Conservation (phyloP, 192 early-diverging fungal genomes). For the Backusella parvicylindrica region DNA sequence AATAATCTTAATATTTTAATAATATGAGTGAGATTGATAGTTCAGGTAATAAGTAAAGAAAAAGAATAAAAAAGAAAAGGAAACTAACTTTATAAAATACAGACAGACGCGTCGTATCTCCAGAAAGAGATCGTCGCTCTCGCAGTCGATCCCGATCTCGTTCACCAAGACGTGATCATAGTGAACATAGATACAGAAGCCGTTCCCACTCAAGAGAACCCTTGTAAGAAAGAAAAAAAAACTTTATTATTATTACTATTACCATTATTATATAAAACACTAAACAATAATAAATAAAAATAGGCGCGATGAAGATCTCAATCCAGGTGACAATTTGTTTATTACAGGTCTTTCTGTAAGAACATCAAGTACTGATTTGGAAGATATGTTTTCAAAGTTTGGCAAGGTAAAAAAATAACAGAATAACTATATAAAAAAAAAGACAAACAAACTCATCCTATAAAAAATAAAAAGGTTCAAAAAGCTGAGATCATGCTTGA, state of each 20-base stretch:
- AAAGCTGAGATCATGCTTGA: slow-evolving; percentile 76
- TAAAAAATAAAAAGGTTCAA: slow-evolving; percentile 39
- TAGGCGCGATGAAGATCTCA: slow-evolving; percentile 26
- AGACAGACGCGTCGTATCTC: slow-evolving; percentile 12
- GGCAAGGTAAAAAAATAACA: slow-evolving; percentile 44
- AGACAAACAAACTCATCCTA: neutral
- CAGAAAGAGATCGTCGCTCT: slow-evolving; percentile 23
- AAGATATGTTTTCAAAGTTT: slow-evolving; percentile 66
- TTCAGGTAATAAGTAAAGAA: neutral
- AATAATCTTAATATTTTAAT: neutral
- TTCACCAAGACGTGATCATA: slow-evolving; percentile 20
- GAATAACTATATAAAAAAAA: neutral
- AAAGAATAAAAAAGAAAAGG: neutral
- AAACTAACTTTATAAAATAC: neutral
- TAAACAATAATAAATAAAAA: neutral
- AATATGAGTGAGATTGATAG: slow-evolving; percentile 14
- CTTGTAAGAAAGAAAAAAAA: too few relatives aligned
- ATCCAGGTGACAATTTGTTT: slow-evolving; percentile 72
- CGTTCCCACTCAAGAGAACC: slow-evolving; percentile 25
- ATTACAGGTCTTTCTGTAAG: slow-evolving; percentile 62
- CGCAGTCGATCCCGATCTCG: slow-evolving; percentile 27
- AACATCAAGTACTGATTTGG: slow-evolving; percentile 60
- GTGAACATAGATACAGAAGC: slow-evolving; percentile 28
- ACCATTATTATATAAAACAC: neutral
- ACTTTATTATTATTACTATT: neutral